phyloP scores from a whole-genome alignment of 352 stramenopile genomes.

The Globisporangium emineosum region DNA sequence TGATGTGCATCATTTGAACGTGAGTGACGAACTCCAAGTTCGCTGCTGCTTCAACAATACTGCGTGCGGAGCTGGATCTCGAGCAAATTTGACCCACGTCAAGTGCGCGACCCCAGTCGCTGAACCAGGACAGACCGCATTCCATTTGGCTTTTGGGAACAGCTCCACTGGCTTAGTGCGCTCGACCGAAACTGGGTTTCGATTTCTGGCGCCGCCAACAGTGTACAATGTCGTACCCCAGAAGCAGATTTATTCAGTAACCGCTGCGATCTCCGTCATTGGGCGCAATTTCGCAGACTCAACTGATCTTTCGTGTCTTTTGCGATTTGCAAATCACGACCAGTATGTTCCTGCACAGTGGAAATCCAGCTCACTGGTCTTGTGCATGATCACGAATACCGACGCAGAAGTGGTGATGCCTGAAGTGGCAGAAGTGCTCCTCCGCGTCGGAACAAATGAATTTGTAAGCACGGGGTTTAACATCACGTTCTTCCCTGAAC shows the following conservation, averaged over 20 bases:
- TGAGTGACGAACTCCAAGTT: constrained; percentile 11
- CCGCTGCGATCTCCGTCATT: constrained; percentile 22
- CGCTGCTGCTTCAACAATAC: constrained; percentile 31
- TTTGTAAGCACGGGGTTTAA: constrained; percentile 33
- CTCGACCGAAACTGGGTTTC: constrained; percentile 30
- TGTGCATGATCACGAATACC: constrained; percentile 14
- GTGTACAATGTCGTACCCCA: constrained; percentile 28
- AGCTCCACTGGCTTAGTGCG: constrained; percentile 20
- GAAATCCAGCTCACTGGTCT: constrained; percentile 23
- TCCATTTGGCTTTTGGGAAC: constrained; percentile 27
- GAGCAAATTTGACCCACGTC: constrained; percentile 17
- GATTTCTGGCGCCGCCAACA: constrained; percentile 14
- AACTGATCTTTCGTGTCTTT: constrained; percentile 22
- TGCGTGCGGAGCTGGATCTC: constrained; percentile 18
- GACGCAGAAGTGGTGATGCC: not conserved
- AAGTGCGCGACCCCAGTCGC: constrained; percentile 24
- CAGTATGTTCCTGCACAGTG: constrained; percentile 18
- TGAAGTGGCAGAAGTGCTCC: constrained; percentile 20
- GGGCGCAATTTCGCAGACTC: constrained; percentile 24
- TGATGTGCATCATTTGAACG: constrained; percentile 15
- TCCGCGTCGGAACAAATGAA: constrained; percentile 21
- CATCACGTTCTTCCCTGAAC: constrained; percentile 27
- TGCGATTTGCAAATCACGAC: constrained; percentile 18
- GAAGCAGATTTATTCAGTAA: constrained; percentile 13
- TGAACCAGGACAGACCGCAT: constrained; percentile 2